Conservation (phyloP, 2,329 filamentous ascomycete species). For the Nemania bipapillata region DNA sequence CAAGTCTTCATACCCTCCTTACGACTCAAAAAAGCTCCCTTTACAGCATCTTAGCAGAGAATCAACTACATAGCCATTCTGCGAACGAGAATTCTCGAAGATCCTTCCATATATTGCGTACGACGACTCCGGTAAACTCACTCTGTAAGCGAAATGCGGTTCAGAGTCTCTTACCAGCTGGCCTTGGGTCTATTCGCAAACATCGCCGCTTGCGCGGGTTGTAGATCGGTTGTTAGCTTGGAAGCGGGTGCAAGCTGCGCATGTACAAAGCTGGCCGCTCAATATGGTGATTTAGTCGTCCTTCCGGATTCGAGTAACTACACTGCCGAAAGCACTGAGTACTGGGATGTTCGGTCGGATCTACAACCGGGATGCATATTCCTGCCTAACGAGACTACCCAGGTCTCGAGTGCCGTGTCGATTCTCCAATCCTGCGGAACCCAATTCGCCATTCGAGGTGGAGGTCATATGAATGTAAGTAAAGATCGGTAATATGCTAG, state of each 20-base stretch:
- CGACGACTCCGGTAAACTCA: not conserved
- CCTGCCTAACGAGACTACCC: conserved; percentile 15
- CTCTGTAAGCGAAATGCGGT: not conserved
- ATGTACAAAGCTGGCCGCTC: not conserved
- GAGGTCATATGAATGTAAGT: conserved; percentile 45
- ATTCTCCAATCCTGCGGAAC: conserved; percentile 29
- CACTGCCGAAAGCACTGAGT: not conserved
- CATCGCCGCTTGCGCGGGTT: not conserved
- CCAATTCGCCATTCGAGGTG: conserved; percentile 45
- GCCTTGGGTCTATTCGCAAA: not conserved
- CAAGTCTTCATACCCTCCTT: not conserved
- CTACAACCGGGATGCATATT: conserved; percentile 27
- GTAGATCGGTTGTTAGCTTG: not conserved
- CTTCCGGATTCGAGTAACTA: not conserved
- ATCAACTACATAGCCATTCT: not conserved
- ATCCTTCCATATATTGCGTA: not conserved
- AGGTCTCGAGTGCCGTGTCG: conserved; percentile 22
- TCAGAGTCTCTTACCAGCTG: not conserved
- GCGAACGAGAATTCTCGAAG: not conserved
- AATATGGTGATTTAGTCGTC: not conserved
- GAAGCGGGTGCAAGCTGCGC: conserved; percentile 1
- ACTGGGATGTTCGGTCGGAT: conserved; percentile 27
- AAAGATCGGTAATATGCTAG: not conserved
- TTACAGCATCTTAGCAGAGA: not conserved
- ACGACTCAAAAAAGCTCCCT: not conserved